These are phyloP conservation scores for Artemisia annua DNA, from an alignment of 129 eudicot genomes.

Conservation along the genomic window DNA sequence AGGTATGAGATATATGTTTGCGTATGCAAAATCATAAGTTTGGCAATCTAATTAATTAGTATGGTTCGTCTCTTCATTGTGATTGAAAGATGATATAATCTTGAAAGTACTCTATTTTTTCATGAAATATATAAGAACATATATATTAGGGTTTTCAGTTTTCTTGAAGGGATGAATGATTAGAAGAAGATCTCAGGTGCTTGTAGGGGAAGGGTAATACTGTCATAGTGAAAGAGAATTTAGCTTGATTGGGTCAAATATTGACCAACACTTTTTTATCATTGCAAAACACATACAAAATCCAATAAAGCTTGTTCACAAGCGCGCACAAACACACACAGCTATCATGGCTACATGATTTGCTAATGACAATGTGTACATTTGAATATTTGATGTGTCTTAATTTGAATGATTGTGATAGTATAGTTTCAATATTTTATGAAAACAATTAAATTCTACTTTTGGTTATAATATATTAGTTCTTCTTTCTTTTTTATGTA, in stretches of 20 bases:
- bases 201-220: slow-evolving; percentile 24
- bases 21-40: too few relatives aligned
- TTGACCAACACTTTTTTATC: slow-evolving; percentile 37
- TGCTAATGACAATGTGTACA: slow-evolving; percentile 24
- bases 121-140: too few relatives aligned
- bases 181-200: slow-evolving; percentile 27
- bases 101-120: background rate
- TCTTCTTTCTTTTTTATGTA: too few relatives aligned
- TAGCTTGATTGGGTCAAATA: slow-evolving; percentile 7
- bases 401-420: background rate
- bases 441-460: too few relatives aligned
- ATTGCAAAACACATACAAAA: slow-evolving; percentile 32
- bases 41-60: too few relatives aligned
- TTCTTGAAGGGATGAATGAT: slow-evolving; percentile 22
- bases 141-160: slow-evolving; percentile 18
- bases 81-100: slow-evolving; percentile 4
- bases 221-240: slow-evolving; percentile 14
- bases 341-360: slow-evolving; percentile 38
- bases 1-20: background rate
- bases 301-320: slow-evolving; percentile 38
- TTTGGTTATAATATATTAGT: too few relatives aligned
- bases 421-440: too few relatives aligned
- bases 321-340: slow-evolving; percentile 19
- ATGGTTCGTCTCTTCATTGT: background rate
- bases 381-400: slow-evolving; percentile 17